phyloP scores from a whole-genome alignment of 805 yeast species.

The Metschnikowia chrysomelidarum region DNA sequence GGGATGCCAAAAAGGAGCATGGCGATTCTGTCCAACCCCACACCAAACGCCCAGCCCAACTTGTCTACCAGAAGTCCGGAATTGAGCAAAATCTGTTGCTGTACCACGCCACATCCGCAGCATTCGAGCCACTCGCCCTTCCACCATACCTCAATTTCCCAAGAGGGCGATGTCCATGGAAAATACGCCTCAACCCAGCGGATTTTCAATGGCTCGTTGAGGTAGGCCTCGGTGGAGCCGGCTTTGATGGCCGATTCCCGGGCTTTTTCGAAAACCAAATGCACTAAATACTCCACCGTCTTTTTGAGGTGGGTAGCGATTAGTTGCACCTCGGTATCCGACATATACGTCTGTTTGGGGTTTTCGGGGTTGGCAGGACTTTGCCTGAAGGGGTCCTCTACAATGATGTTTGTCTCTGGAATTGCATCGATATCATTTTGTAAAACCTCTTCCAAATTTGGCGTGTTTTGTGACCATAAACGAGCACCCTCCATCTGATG shows the following conservation, averaged over 20 bases:
- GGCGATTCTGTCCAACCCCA: conserved; percentile 92
- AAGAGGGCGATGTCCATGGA: conserved; percentile 98
- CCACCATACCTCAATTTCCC: conserved; percentile 99
- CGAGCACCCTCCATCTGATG: conserved; percentile 98
- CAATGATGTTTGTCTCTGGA: conserved; percentile 66
- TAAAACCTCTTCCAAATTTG: conserved; percentile 40
- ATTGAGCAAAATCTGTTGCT: conserved; percentile 69
- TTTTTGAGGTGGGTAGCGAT: conserved; percentile 78
- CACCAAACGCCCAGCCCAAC: conserved; percentile 97
- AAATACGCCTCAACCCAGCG: conserved; percentile 95
- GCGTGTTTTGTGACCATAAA: conserved; percentile 63
- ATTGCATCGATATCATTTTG: conserved; percentile 57
- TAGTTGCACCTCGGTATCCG: conserved; percentile 62
- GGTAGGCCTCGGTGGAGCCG: conserved; percentile 55
- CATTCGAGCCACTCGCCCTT: conserved; percentile 97
- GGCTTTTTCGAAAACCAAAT: conserved; percentile 77
- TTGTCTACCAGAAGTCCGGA: conserved; percentile 61
- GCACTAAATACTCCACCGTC: conserved; percentile 79
- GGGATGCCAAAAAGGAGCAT: conserved; percentile 95
- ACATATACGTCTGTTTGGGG: conserved; percentile 81
- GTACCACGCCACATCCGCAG: conserved; percentile 93
- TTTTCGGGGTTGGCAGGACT: conserved; percentile 56
- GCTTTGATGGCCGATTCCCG: conserved; percentile 57
- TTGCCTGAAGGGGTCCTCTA: conserved; percentile 61
- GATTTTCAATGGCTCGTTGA: conserved; percentile 74